These are phyloP conservation scores for Chenopodium formosanum DNA, from an alignment of 148 eudicot species.

Conservation along the genomic window DNA sequence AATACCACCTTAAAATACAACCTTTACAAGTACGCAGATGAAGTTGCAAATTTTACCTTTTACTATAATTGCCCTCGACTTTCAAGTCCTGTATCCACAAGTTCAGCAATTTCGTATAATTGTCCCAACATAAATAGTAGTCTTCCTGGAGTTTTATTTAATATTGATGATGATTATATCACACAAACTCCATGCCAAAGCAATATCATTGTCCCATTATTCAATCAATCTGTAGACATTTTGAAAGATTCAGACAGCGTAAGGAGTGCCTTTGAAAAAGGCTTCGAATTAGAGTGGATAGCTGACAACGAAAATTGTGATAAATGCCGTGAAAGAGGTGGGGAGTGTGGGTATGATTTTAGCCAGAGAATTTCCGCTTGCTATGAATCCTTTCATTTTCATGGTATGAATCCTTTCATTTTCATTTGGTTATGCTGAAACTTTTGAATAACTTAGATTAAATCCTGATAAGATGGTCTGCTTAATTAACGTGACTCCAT, in stretches of 20 bases:
- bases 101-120: neutral
- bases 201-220: neutral
- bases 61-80: slow-evolving; percentile 31
- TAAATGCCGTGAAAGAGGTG: slow-evolving; percentile 33
- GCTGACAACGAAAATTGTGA: slow-evolving; percentile 35
- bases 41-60: slow-evolving; percentile 33
- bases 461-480: neutral
- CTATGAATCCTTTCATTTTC: slow-evolving; percentile 16
- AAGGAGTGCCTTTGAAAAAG: slow-evolving; percentile 21
- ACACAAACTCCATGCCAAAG: neutral
- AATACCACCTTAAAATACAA: slow-evolving; percentile 33
- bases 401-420: slow-evolving; percentile 14
- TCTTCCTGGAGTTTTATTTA: neutral
- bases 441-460: neutral
- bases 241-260: neutral
- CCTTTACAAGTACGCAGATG: slow-evolving; percentile 19
- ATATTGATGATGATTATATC: too few species aligned
- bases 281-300: slow-evolving; percentile 47
- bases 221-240: neutral
- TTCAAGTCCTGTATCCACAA: too few species aligned
- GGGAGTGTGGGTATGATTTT: slow-evolving; percentile 49
- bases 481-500: too few species aligned
- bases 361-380: slow-evolving; percentile 32
- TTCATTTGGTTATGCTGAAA: neutral
- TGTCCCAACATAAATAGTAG: neutral